Conservation (phyloP, 1,284 basidiomycete genomes). For the Ceratobasidium sp. region DNA sequence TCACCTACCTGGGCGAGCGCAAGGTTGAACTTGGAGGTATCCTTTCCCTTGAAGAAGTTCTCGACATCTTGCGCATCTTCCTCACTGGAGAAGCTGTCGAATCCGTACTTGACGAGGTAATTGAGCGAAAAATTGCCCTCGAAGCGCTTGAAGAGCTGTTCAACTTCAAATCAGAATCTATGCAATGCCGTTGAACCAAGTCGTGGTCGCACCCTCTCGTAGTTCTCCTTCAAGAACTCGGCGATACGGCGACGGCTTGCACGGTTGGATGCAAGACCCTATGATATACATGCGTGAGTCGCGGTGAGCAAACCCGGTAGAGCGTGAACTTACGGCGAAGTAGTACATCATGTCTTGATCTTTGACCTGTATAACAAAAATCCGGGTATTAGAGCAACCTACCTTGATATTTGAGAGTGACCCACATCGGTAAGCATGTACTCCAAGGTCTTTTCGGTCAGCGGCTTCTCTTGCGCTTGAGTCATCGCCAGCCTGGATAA, state of each 20-base stretch:
- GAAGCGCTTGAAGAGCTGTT: slow-evolving; percentile 72
- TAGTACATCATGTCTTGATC: slow-evolving; percentile 68
- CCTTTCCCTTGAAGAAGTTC: slow-evolving; percentile 59
- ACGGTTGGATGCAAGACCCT: slow-evolving; percentile 57
- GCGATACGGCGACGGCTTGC: slow-evolving; percentile 54
- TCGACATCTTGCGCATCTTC: slow-evolving; percentile 71
- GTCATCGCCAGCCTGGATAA: slow-evolving; percentile 55
- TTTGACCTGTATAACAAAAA: slow-evolving; percentile 55
- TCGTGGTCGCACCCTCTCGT: slow-evolving; percentile 58
- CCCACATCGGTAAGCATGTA: slow-evolving; percentile 59
- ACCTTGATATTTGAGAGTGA: neutral
- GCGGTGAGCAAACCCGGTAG: slow-evolving; percentile 18
- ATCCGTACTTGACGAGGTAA: slow-evolving; percentile 63
- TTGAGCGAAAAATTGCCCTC: slow-evolving; percentile 67
- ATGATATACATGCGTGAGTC: slow-evolving; percentile 53
- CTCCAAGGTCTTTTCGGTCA: slow-evolving; percentile 66
- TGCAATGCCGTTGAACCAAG: neutral
- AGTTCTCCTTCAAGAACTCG: slow-evolving; percentile 65
- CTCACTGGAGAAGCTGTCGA: slow-evolving; percentile 68
- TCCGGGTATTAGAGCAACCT: neutral
- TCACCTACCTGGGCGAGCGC: slow-evolving; percentile 54
- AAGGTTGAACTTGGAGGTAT: slow-evolving; percentile 56
- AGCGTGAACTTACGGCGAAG: slow-evolving; percentile 46
- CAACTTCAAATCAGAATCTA: slow-evolving; percentile 10
- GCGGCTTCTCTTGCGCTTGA: slow-evolving; percentile 55